Evolutionary conservation across 257 asterid species (phyloP).

Genomic region (Solanum habrochaites): DNA sequence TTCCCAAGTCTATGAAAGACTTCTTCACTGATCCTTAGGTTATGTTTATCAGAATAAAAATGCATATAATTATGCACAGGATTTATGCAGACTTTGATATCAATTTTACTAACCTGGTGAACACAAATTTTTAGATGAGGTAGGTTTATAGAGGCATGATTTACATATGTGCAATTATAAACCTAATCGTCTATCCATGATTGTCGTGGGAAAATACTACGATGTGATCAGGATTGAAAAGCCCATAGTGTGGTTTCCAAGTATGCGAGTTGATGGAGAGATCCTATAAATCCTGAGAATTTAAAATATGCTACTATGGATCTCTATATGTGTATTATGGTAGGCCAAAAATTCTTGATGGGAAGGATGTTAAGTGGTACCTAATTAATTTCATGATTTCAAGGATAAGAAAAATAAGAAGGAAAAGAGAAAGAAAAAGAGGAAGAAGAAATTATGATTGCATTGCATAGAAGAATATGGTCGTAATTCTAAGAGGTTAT

Average conservation of each 20-base stretch:
- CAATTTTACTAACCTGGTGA: background rate
- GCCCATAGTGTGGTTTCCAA: background rate
- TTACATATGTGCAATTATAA: background rate
- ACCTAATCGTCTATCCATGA: background rate
- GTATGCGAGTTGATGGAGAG: background rate
- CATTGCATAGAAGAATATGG: background rate
- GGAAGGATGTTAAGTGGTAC: background rate
- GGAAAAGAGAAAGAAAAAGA: background rate
- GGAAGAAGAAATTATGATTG: background rate
- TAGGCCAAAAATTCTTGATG: background rate
- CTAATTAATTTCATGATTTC: background rate
- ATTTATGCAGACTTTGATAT: background rate
- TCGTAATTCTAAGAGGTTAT: background rate
- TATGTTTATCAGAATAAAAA: background rate
- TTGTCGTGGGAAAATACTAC: background rate
- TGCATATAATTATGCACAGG: background rate
- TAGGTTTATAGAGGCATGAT: background rate
- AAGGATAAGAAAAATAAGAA: background rate
- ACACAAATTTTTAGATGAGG: background rate
- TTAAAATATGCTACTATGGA: background rate
- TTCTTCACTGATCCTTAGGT: background rate
- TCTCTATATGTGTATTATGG: background rate
- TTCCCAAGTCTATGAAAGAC: background rate
- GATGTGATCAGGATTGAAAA: background rate
- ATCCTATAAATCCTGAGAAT: background rate